Percentiles rank a stretch among this genome's conserved stretches.
Evolutionary conservation across 1,139 yeast species (phyloP).

Genomic region (Starmera stellimalicola): DNA sequence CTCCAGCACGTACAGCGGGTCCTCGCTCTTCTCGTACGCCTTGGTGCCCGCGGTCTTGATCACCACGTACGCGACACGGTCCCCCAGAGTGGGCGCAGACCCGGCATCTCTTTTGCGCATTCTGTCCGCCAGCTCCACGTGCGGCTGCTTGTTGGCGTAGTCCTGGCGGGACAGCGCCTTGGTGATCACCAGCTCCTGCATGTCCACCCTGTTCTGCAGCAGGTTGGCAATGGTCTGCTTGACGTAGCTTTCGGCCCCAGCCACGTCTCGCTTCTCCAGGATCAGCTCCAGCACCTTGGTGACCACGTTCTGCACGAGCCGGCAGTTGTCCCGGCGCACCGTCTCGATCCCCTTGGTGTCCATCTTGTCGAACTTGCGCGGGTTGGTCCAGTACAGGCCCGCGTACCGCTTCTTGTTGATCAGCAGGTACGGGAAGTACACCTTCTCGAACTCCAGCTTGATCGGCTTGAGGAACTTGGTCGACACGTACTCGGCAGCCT

Average conservation of each 20-base stretch:
- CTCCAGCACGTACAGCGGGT: conserved; percentile 87
- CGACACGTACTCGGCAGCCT: conserved; percentile 87
- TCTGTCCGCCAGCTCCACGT: conserved; percentile 90
- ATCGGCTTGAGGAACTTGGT: conserved; percentile 74
- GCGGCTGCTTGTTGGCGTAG: conserved; percentile 95
- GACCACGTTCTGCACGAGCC: conserved; percentile 88
- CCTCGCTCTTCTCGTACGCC: conserved; percentile 93
- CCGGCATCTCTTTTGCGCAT: conserved; percentile 97
- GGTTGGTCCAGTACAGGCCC: conserved; percentile 91
- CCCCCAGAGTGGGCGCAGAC: conserved; percentile 93
- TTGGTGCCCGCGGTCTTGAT: conserved; percentile 78
- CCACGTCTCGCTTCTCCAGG: conserved; percentile 83
- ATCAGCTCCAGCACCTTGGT: conserved; percentile 83
- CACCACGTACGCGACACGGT: conserved; percentile 96
- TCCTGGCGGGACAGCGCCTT: conserved; percentile 81
- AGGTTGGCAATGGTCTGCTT: conserved; percentile 85
- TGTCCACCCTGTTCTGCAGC: conserved; percentile 82
- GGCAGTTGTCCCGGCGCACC: conserved; percentile 94
- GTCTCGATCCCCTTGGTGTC: conserved; percentile 98
- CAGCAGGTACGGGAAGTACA: conserved; percentile 85
- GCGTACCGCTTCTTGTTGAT: conserved; percentile 97
- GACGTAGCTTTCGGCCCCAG: conserved; percentile 76
- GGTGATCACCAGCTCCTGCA: conserved; percentile 89
- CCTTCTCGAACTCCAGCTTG: conserved; percentile 93
- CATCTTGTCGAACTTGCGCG: conserved; percentile 88